Base-by-base conservation (phyloP, 371 early-diverging fungal species). In the Mucor sp. region DNA sequence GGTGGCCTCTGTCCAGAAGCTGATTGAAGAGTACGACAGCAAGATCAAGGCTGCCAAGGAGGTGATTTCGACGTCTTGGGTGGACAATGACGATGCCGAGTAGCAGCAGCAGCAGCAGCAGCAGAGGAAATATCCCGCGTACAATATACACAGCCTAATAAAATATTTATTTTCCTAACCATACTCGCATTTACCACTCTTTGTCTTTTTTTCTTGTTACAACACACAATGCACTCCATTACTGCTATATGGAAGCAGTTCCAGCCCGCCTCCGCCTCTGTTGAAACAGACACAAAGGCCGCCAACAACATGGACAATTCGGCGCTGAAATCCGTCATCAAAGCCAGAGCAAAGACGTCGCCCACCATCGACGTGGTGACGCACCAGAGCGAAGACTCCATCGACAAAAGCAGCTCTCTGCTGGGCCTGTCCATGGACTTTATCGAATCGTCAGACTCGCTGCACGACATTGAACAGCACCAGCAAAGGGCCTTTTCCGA, bases 11-110 rank as follows among this genome's bases (percentile, higher is more conserved):
- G 66, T 71, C 15, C 86, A 90, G 62, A 69, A 74, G 19, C 76
- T 78, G 62, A 80, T 91, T 68, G 87, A 81, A 59, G 71, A 71
- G 37, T 87, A 84, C 59, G 86, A 87, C 43, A 70, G 76, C 48
- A 81, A 83, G 25, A 82, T 83, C 35, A 68, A 60, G 30, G 68
- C 65, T 12, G 81, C 86, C 64, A 88, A 87, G 72, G 74, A 81
- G 30, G 61, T 76, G 1, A 72, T 89, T 12, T 55, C 71, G 3
- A 72, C 65, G 23, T 48, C 58, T 35, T 83, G 83, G 83, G 41
- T 65, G 1, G 65, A 65, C 17, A 27, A 27, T 15, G 35, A 65
- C 33, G 30, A 60, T 60, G 41, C 58, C 27, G 30, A 56, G 32
- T 60, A 58, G 23, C 30, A 17, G 41, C 9, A 58, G 23, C 35